Evolutionary conservation across 768 basidiomycete genomes (phyloP), one percentile per base, ranked within the genome.

Genomic region (Rhodosporidiobolus odoratus): DNA sequence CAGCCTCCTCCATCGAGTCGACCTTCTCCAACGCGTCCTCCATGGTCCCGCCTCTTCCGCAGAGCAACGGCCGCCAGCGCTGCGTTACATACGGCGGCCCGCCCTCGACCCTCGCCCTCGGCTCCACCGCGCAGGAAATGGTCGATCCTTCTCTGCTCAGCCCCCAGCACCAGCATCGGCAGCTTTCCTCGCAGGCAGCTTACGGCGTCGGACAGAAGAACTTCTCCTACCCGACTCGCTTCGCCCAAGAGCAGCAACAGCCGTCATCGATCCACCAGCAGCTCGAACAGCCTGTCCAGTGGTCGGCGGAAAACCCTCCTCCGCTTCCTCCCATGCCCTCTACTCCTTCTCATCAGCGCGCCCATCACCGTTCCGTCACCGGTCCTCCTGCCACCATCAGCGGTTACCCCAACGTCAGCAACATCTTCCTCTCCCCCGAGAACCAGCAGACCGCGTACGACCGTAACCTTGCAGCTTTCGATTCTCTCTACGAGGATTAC

Each of bases 211-310:
- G 58, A 6, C 3, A 47, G 34, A 59, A 58, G 50, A 72, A 72
- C 62, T 74, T 65, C 48, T 65, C 73, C 25, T 74, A 74, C 63
- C 73, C 73, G 35, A 71, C 53, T 13, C 69, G 73, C 17, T 71
- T 17, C 63, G 63, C 63, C 30, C 34, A 50, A 8, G n/a, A 53
- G 13, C 38, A 16, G 35, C 53, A 34, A 17, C 34, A 40, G 25
- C 21, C 10, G 35, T 13, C 45, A 35, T 10, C 34, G 10, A 40
- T 40, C 12, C 41, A 60, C 13, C 43, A 61, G 34, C 30, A n/a
- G 32, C 32, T 23, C 34, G 60, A 7, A 13, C 56, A 40, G 10
- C 50, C 58, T 8, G 17, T 34, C 37, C 47, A 40, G 47, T 66
- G 65, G 65, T 27, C 58, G 19, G 57, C 57, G 38, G 58, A 59